Base-by-base conservation (phyloP, 2,329 filamentous ascomycete species). In the Emmonsia crescens region DNA sequence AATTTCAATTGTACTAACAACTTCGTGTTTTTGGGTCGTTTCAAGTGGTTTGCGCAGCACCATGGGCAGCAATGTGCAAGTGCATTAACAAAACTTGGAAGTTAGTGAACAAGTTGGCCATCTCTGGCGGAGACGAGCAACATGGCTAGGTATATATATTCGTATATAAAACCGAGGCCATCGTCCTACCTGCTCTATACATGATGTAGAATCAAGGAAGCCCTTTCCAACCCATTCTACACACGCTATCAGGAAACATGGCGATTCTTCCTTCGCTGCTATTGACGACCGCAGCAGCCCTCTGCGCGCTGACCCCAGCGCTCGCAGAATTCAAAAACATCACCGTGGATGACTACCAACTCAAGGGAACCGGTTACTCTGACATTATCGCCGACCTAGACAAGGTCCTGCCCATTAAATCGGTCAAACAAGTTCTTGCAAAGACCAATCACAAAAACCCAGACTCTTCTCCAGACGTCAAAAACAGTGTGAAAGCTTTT, bases 351-450 rank as follows among this genome's bases (percentile, higher is more conserved):
- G 48, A 60, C 33, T 60, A 55, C 48, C 19, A 54, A 33, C 59
- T 60, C n/a, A 52, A 52, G 16, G n/a, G 9, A 24, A 27, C 21
- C n/a, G 48, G 36, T 10, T 52, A 31, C 21, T 55, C 59, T 16
- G 36, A 31, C 48, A n/a, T 55, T 46, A 60, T 60, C 4, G 33
- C 49, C 19, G 48, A 60, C 48, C 59, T 60, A 2, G 59, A 55
- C 33, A 44, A 44, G 24, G 59, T 21, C 59, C 49, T 60, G 12
- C 48, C 59, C 16, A 33, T 60, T 33, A 54, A 27, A 31, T 40
- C 46, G 2, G 59, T 60, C 59, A 60, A 55, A n/a, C 44, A 60
- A 21, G 59, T 60, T 33, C 46, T 60, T 19, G 59, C 48, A 14
- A 36, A 33, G 2, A 42, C 48, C 33, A 60, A 60, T 33, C 59